Evolutionary conservation across 495 filamentous ascomycete species (phyloP).

Genomic region (Penicillium diatomitis): DNA sequence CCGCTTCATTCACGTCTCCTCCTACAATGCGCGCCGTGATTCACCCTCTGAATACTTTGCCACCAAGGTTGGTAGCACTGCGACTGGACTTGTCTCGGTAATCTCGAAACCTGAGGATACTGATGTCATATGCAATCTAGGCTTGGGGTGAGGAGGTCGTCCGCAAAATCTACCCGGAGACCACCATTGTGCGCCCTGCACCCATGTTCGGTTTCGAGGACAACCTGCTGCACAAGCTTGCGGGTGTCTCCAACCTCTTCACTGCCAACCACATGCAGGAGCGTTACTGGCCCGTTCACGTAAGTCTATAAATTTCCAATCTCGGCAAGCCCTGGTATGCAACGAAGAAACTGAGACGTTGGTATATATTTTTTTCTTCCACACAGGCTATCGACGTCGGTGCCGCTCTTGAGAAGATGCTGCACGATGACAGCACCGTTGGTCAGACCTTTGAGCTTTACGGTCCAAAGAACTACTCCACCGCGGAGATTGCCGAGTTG

Average conservation of each 20-base stretch:
- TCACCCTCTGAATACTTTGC: constrained; percentile 80
- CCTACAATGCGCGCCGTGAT: constrained; percentile 75
- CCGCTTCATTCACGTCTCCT: constrained; percentile 93
- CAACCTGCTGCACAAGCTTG: constrained; percentile 77
- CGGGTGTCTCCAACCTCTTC: constrained; percentile 66
- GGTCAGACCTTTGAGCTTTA: constrained; percentile 91
- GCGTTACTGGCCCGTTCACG: constrained; percentile 85
- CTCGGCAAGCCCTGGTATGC: not conserved
- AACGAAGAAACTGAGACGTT: no score
- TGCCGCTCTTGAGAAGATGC: constrained; percentile 75
- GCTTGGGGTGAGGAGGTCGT: constrained; percentile 74
- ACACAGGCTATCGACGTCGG: constrained; percentile 77
- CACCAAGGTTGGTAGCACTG: constrained; percentile 58
- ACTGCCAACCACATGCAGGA: constrained; percentile 90
- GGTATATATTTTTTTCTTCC: not conserved
- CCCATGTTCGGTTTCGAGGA: constrained; percentile 95
- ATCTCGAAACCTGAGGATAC: constrained; percentile 1
- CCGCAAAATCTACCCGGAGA: constrained; percentile 90
- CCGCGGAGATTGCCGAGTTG: constrained; percentile 72
- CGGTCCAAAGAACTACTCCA: constrained; percentile 87
- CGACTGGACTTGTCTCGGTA: not conserved
- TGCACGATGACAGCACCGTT: constrained; percentile 81
- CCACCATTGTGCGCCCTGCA: constrained; percentile 91
- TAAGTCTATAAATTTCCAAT: constrained; percentile 31
- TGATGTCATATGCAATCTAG: constrained; percentile 26